Conservation (phyloP, 1,139 yeast genomes). For the Petasospora fabianii region DNA sequence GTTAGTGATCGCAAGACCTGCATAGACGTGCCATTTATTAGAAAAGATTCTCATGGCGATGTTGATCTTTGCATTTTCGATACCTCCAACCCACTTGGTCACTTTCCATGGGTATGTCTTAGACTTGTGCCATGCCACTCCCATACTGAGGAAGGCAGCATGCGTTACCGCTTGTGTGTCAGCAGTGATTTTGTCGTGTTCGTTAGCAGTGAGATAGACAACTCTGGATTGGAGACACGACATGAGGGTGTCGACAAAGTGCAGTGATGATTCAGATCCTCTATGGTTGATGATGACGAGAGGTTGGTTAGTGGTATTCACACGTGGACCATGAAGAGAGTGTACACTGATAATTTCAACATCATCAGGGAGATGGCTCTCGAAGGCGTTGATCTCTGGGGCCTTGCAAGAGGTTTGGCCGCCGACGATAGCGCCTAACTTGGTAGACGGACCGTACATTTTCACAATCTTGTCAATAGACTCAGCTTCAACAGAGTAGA, state of each 20-base stretch:
- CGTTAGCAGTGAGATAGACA: conserved; percentile 75
- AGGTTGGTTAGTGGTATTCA: conserved; percentile 88
- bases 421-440: conserved; percentile 88
- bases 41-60: conserved; percentile 86
- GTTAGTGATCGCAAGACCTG: conserved; percentile 93
- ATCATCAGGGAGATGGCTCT: conserved; percentile 66
- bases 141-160: conserved; percentile 96
- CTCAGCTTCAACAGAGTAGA: conserved; percentile 90
- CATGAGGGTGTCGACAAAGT: conserved; percentile 60
- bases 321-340: conserved; percentile 92
- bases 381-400: conserved; percentile 88
- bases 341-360: conserved; percentile 83
- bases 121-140: conserved; percentile 86
- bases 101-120: conserved; percentile 93
- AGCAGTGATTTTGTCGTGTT: conserved; percentile 93
- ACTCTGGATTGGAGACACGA: conserved; percentile 73
- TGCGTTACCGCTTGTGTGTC: conserved; percentile 99
- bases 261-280: conserved; percentile 51
- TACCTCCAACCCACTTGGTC: conserved; percentile 84
- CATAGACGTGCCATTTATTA: conserved; percentile 97
- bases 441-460: conserved; percentile 81
- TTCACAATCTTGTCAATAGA: conserved; percentile 68
- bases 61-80: conserved; percentile 93
- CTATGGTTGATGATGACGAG: conserved; percentile 79
- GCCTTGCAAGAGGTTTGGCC: conserved; percentile 96